Base-by-base conservation (phyloP, 2,329 filamentous ascomycete genomes). In the Penicillium corylophilum region DNA sequence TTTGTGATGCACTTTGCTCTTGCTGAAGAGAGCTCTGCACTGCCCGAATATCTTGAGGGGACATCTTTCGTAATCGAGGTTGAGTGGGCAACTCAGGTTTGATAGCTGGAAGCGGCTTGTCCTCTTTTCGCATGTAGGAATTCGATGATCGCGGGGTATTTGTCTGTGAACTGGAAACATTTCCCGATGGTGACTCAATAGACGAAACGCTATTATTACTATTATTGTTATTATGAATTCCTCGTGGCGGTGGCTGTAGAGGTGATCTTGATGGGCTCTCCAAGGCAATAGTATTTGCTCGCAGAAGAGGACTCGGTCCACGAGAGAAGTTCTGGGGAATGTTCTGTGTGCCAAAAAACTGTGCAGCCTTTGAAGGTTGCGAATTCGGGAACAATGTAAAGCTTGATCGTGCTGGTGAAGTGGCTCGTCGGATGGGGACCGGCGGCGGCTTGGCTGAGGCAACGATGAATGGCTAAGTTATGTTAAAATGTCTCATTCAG, bases 341-440 rank as follows among this genome's bases (percentile, higher is more conserved):
- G 44, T 64, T 68, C 16, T 68, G 66, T 6, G 57, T 64, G n/a
- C 62, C 67, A 20, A 64, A 55, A n/a, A 61, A 40, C 23, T 69
- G 65, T 5, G 66, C 60, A 2, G 63, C 62, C 31, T 71, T 71
- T n/a, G 54, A 60, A 2, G 64, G 55, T 20, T 66, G 65, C 2
- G 67, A 64, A 12, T 65, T 42, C 2, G 74, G 73, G 40, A 76
- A 75, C 6, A 74, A 53, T 4, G 64, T 67, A 49, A 76, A 75
- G 35, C 62, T 67, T 5, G 69, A 62, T 42, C 59, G 62, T 29
- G 61, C 66, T 24, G 72, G 70, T 20, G 72, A 74, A 18, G 69
- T 73, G 24, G 68, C 69, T 40, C 70, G 66, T 41, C 69, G 65
- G 51, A 63, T 64, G 20, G 67, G 65, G 24, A 60, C 50, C 26